phyloP scores from a whole-genome alignment of 345 rosid genomes.

The Odontarrhena argentea region DNA sequence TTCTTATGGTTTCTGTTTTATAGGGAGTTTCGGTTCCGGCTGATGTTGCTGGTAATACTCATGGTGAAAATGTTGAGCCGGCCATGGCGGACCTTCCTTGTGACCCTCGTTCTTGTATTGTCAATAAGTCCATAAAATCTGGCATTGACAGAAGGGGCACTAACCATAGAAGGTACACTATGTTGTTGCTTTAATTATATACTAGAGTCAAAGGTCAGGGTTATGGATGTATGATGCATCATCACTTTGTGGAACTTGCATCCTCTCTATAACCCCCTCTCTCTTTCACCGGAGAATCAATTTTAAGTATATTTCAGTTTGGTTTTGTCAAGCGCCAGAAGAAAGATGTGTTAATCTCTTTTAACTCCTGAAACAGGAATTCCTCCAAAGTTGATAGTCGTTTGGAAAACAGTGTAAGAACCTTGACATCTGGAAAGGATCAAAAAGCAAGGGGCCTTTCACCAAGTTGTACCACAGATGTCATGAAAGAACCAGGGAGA shows the following conservation, averaged over 20 bases:
- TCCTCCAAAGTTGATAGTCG: constrained; percentile 14
- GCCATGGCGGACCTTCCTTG: constrained; percentile 40
- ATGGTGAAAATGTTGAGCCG: constrained; percentile 50
- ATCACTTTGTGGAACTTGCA: constrained; percentile 7
- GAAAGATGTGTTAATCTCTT: not conserved
- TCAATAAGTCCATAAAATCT: constrained; percentile 35
- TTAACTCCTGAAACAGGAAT: constrained; percentile 9
- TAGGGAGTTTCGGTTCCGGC: constrained; percentile 63
- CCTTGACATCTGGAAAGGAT: constrained; percentile 14
- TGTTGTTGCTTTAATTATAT: constrained; percentile 6
- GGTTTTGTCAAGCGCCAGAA: not conserved
- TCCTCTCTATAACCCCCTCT: not conserved
- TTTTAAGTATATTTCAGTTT: not conserved
- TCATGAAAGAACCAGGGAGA: constrained; percentile 20
- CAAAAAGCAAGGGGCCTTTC: constrained; percentile 9
- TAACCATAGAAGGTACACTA: constrained; percentile 55
- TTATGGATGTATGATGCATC: constrained; percentile 9
- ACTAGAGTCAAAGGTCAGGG: not conserved
- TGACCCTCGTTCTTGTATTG: constrained; percentile 31
- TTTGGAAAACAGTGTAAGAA: constrained; percentile 17
- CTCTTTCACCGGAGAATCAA: not conserved
- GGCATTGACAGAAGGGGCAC: constrained; percentile 42
- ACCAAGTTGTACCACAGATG: constrained; percentile 1
- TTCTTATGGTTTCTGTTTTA: constrained; percentile 2
- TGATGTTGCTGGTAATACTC: constrained; percentile 45